Base-by-base conservation (phyloP, 139 green algal genomes). In the Picochlorum sp. region DNA sequence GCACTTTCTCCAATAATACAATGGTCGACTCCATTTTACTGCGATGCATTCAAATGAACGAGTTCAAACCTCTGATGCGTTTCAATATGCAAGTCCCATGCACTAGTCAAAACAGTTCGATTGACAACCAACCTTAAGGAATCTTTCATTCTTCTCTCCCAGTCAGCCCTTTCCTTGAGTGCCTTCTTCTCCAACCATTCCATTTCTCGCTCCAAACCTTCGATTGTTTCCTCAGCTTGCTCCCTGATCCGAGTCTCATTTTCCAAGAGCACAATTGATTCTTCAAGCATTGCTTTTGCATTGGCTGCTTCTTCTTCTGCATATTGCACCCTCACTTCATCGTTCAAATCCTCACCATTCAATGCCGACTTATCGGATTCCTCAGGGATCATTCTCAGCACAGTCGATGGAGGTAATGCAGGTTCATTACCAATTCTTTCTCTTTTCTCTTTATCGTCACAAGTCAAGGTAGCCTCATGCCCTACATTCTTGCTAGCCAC, bases 261-360 rank as follows among this genome's bases (percentile, higher is more conserved):
- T 52, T 74, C 67, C 6, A 55, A n/a, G 52, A 74, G 41, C 16
- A 55, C 22, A 37, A 74, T 50, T 2, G 67, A 59, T 44, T 74
- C 67, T 5, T 52, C 35, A 0, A 52, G 47, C 67, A 69, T 53
- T 0, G 25, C 33, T 47, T 74, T 59, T 4, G 67, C 67, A 53
- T 74, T 20, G 13, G 14, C 30, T 7, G 31, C 29, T 31, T 33
- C 55, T 20, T 33, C 24, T 55, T 74, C 67, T 1, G 67, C 60
- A 54, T 64, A 16, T 1, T 14, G 47, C 20, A 68, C 31, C 50
- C 64, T 30, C 13, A 7, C 39, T 52, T 64, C 31, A 22, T 56
- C 33, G 0, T 26, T 26, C 2, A 55, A 25, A 12, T 63, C 59
- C 1, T 36, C 32, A 35, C 58, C 20, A 50, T 50, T 12, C 54